A percentile compares a stretch with the other conserved stretches of the same genome.
Conservation (phyloP, 768 basidiomycete genomes). For the Russula compacta region DNA sequence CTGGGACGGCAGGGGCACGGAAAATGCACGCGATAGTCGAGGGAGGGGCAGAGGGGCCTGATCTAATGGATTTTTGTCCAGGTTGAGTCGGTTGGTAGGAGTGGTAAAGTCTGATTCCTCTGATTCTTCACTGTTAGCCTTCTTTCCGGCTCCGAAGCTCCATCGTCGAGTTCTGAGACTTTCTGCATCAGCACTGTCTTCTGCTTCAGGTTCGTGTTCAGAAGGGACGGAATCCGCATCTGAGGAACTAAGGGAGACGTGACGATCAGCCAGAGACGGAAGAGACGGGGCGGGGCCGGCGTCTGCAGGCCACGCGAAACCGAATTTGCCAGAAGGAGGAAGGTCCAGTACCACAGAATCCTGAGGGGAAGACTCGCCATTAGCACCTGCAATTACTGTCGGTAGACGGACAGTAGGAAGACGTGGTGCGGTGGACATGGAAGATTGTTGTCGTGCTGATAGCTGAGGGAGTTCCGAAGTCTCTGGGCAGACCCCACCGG, state of each 20-base stretch:
- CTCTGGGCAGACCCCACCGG: constrained; percentile 1
- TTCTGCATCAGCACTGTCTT: background rate
- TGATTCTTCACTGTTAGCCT: constrained; percentile 23
- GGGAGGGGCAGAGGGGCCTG: constrained; percentile 31
- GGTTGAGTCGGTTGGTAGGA: constrained; percentile 26
- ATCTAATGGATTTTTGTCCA: constrained; percentile 28
- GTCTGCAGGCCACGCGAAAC: constrained; percentile 48
- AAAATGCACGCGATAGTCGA: constrained; percentile 66
- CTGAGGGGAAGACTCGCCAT: constrained; percentile 31
- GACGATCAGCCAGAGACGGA: constrained; percentile 32
- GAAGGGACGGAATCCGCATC: constrained; percentile 44
- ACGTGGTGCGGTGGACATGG: constrained; percentile 26
- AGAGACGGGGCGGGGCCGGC: constrained; percentile 32
- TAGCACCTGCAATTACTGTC: constrained; percentile 32
- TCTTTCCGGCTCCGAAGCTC: constrained; percentile 13
- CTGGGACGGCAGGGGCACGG: constrained; percentile 72
- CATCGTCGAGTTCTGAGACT: constrained; percentile 1
- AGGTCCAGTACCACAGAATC: constrained; percentile 40
- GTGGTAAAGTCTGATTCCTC: constrained; percentile 25
- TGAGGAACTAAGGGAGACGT: constrained; percentile 35
- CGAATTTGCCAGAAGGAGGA: constrained; percentile 48
- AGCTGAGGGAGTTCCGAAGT: constrained; percentile 1
- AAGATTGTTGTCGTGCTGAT: constrained; percentile 5
- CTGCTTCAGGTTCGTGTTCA: constrained; percentile 31
- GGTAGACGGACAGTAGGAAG: constrained; percentile 46